Evolutionary conservation across 2,329 filamentous ascomycete species (phyloP).

Genomic region (Massarina eburnea): DNA sequence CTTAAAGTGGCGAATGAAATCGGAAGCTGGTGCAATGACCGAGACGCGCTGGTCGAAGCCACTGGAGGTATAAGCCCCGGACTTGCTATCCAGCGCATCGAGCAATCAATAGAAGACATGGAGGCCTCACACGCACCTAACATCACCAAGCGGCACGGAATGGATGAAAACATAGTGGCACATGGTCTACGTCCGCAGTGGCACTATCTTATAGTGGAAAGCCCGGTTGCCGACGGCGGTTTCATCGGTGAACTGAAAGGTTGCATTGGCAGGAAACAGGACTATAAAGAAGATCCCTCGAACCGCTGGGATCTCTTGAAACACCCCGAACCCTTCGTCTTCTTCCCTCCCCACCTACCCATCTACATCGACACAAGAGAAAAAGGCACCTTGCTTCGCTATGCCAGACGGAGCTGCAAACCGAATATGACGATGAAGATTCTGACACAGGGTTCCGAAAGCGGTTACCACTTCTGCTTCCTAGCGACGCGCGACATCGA

Average conservation of each 20-base stretch:
- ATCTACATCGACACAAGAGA: slow-evolving; percentile 90
- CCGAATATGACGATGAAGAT: slow-evolving; percentile 90
- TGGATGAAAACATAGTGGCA: slow-evolving; percentile 54
- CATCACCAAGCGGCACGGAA: slow-evolving; percentile 56
- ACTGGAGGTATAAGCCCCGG: slow-evolving; percentile 63
- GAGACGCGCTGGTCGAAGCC: slow-evolving; percentile 66
- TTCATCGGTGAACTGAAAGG: slow-evolving; percentile 73
- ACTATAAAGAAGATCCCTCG: slow-evolving; percentile 49
- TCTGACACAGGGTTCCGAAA: slow-evolving; percentile 69
- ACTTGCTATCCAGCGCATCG: slow-evolving; percentile 70
- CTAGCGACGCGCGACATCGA: slow-evolving; percentile 80
- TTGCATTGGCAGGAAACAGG: slow-evolving; percentile 49
- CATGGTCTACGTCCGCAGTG: slow-evolving; percentile 66
- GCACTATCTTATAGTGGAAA: slow-evolving; percentile 64
- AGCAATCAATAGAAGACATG: slow-evolving; percentile 57
- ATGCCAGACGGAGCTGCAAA: slow-evolving; percentile 87
- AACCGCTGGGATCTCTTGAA: slow-evolving; percentile 52
- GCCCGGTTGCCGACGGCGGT: slow-evolving; percentile 52
- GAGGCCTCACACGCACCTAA: slow-evolving; percentile 53
- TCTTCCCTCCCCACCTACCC: slow-evolving; percentile 80
- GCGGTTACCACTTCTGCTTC: slow-evolving; percentile 84
- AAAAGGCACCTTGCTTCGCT: slow-evolving; percentile 83
- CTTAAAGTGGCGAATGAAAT: slow-evolving; percentile 74
- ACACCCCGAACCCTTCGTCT: slow-evolving; percentile 57
- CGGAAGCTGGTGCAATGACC: slow-evolving; percentile 76